Conservation (phyloP, 2,329 filamentous ascomycete species). For the Westerdykella ornata region DNA sequence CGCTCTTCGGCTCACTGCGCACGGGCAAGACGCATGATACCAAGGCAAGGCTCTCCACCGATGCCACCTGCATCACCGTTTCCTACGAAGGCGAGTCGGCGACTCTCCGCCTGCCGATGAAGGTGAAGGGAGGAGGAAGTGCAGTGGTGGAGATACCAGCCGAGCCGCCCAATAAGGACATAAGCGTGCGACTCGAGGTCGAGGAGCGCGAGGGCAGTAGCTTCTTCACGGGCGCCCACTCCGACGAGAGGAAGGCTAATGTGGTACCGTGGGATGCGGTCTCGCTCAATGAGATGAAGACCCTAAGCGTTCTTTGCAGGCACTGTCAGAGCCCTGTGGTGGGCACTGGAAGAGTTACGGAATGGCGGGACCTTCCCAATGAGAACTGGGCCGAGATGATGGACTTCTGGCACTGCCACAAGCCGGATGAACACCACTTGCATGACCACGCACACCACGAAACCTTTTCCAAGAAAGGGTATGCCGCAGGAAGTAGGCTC, state of each 20-base stretch:
- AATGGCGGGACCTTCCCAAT: conserved; percentile 90
- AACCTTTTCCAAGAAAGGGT: conserved; percentile 51
- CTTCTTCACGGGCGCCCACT: conserved; percentile 21
- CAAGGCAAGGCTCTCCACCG: conserved; percentile 40
- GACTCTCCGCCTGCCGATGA: conserved; percentile 43
- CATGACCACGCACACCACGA: conserved; percentile 42
- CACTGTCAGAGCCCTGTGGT: conserved; percentile 20
- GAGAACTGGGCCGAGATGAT: conserved; percentile 99
- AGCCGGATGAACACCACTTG: conserved; percentile 61
- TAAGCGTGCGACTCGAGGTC: conserved; percentile 50
- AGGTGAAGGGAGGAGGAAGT: conserved; percentile 39
- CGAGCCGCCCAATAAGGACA: conserved; percentile 42
- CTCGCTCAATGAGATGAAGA: conserved; percentile 19
- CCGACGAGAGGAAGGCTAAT: conserved; percentile 31
- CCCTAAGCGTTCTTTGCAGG: conserved; percentile 22
- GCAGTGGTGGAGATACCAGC: conserved; percentile 47
- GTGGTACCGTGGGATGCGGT: conserved; percentile 42
- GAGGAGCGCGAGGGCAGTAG: conserved; percentile 37
- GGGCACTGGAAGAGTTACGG: conserved; percentile 20
- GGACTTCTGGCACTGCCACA: conserved; percentile 99
- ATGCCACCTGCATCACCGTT: conserved; percentile 41
- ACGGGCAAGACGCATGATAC: conserved; percentile 41
- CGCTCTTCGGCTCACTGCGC: conserved; percentile 49
- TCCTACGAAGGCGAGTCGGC: conserved; percentile 42
- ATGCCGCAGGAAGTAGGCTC: conserved; percentile 74